These are phyloP conservation scores for Seiridium unicorne DNA, from an alignment of 2,329 filamentous ascomycete genomes.

Conservation along the genomic window DNA sequence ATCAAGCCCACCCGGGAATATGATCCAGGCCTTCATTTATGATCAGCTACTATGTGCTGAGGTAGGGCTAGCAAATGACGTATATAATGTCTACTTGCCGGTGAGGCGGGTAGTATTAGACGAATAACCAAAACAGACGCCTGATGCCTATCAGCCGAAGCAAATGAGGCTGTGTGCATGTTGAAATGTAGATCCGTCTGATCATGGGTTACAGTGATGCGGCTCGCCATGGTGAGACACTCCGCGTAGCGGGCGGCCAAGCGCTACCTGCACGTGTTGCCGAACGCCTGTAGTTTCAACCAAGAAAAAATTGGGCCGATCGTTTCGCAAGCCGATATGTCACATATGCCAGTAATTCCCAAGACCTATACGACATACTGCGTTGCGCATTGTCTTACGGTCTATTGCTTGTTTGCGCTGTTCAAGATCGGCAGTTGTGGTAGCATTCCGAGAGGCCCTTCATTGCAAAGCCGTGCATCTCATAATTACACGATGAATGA, in stretches of 20 bases:
- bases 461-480: no score
- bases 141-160: no score
- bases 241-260: not conserved
- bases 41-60: no score
- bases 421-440: not conserved
- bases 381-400: not conserved
- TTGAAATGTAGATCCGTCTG: slow-evolving; percentile 5
- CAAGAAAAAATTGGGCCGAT: not conserved
- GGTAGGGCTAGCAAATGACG: no score
- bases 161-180: not conserved
- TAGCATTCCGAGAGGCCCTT: no score
- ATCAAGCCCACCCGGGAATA: no score
- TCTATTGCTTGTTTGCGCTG: not conserved
- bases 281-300: not conserved
- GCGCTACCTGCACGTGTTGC: not conserved
- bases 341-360: not conserved
- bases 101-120: no score
- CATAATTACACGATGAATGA: no score
- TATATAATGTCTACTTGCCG: no score
- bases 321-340: not conserved
- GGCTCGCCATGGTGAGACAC: slow-evolving; percentile 1
- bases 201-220: slow-evolving; percentile 3
- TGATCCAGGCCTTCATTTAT: no score
- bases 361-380: not conserved
- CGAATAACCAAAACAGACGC: no score